Evolutionary conservation across 2,329 filamentous ascomycete species (phyloP).

Genomic region (Thelonectria discophora): DNA sequence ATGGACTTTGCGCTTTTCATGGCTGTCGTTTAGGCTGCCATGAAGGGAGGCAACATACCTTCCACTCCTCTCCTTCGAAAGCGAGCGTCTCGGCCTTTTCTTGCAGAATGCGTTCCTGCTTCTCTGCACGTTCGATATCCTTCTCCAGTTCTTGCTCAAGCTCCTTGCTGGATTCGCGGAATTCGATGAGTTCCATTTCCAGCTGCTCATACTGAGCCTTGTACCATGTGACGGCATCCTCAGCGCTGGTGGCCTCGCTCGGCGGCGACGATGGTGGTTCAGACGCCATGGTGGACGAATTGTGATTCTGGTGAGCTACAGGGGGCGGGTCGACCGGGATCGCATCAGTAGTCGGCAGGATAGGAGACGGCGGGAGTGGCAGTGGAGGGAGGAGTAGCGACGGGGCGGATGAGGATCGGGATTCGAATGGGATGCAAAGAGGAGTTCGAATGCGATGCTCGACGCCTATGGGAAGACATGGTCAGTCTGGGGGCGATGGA

Average conservation of each 20-base stretch:
- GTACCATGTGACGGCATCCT: constrained; percentile 91
- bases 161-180: constrained; percentile 92
- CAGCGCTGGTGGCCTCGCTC: constrained; percentile 61
- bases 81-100: constrained; percentile 85
- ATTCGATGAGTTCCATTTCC: constrained; percentile 90
- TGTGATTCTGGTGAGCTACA: constrained; percentile 23
- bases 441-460: constrained; percentile 3
- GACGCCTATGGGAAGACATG: constrained; percentile 16
- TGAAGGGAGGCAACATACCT: constrained; percentile 65
- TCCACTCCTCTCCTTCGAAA: constrained; percentile 98
- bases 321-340: constrained; percentile 22
- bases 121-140: constrained; percentile 94
- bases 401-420: not conserved
- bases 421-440: constrained; percentile 4
- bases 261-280: constrained; percentile 72
- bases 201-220: constrained; percentile 95
- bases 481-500: constrained; percentile 33
- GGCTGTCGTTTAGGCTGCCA: not conserved
- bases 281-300: constrained; percentile 54
- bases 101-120: constrained; percentile 84
- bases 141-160: constrained; percentile 94
- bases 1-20: constrained; percentile 5
- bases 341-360: constrained; percentile 28
- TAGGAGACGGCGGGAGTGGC: constrained; percentile 6
- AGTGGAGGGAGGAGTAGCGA: not conserved